Conservation (phyloP, 306 rosid genomes). For the Rosa rugosa region DNA sequence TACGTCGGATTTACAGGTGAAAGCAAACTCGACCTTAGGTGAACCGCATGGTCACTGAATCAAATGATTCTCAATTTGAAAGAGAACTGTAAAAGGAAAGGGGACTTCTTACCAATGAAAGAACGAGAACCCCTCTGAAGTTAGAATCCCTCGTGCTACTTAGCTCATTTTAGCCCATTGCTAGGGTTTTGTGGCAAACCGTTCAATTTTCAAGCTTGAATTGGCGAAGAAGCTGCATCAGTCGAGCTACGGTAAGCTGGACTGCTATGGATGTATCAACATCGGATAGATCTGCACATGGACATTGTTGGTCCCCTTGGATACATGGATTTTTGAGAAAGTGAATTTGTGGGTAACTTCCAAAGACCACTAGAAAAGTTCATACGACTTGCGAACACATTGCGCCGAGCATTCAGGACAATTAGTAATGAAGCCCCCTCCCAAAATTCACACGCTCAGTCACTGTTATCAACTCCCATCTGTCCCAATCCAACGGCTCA, state of each 20-base stretch:
- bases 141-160: not conserved
- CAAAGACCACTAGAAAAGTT: not conserved
- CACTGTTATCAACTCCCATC: not conserved
- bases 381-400: constrained; percentile 1
- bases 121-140: not conserved
- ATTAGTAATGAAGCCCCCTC: constrained; percentile 13
- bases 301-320: not conserved
- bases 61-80: no score
- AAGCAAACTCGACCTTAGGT: not conserved
- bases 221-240: not conserved
- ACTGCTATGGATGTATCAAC: not conserved
- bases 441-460: constrained; percentile 31
- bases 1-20: not conserved
- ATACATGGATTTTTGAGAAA: not conserved
- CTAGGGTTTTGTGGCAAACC: not conserved
- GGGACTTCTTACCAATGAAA: not conserved
- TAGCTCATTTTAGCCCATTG: no score
- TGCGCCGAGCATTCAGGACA: constrained; percentile 49
- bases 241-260: not conserved
- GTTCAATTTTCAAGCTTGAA: not conserved
- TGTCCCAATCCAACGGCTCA: constrained; percentile 25
- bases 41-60: no score
- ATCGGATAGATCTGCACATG: not conserved
- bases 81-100: not conserved
- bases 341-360: not conserved